Evolutionary conservation across 164 flowering plant species (phyloP).

Genomic region (Macadamia tetraphylla): DNA sequence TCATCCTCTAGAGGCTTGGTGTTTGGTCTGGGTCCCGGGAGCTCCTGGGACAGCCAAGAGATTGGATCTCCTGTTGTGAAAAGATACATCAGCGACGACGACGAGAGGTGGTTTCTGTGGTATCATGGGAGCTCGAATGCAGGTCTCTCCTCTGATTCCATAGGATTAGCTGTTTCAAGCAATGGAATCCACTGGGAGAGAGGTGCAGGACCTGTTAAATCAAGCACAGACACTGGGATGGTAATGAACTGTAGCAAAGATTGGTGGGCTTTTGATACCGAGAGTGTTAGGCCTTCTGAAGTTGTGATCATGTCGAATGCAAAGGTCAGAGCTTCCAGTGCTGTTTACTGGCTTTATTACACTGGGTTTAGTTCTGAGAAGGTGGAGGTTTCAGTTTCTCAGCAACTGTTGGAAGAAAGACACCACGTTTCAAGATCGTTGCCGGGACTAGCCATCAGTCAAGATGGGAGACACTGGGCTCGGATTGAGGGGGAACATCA

Average conservation of each 20-base stretch:
- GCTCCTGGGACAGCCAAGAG: constrained; percentile 62
- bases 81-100: constrained; percentile 73
- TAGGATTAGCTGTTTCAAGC: constrained; percentile 77
- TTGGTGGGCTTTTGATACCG: constrained; percentile 93
- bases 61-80: constrained; percentile 80
- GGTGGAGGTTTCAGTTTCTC: constrained; percentile 20
- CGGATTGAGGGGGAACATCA: constrained; percentile 92
- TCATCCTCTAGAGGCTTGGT: constrained; percentile 51
- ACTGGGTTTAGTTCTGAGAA: constrained; percentile 55
- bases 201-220: constrained; percentile 34
- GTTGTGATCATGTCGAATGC: constrained; percentile 71
- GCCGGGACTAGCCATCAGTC: constrained; percentile 80
- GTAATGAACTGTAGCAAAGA: constrained; percentile 59
- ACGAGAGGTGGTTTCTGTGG: constrained; percentile 96
- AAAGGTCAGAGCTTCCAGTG: constrained; percentile 43
- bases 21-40: constrained; percentile 46
- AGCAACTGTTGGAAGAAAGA: constrained; percentile 16
- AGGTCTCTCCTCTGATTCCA: constrained; percentile 27
- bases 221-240: constrained; percentile 47
- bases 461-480: constrained; percentile 87
- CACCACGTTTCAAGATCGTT: constrained; percentile 36
- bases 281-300: constrained; percentile 60
- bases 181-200: constrained; percentile 89
- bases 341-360: constrained; percentile 91
- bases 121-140: constrained; percentile 47